Percentiles rank a stretch among this genome's conserved stretches.
Conservation (phyloP, 2,329 filamentous ascomycete species). For the Bipolaris bicolor region DNA sequence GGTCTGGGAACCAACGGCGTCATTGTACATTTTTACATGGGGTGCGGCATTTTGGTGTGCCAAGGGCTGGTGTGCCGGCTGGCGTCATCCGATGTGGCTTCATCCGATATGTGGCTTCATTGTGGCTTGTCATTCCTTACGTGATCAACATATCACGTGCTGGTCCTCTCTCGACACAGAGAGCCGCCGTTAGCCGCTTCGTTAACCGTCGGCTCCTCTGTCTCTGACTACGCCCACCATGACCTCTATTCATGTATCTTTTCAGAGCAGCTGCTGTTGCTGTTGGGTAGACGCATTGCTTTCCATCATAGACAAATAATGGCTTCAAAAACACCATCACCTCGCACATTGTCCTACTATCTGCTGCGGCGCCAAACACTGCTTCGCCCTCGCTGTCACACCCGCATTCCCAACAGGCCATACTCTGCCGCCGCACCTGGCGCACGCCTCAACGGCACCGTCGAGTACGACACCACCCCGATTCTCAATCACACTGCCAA, state of each 20-base stretch:
- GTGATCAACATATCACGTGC: slow-evolving; percentile 4
- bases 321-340: slow-evolving; percentile 38
- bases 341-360: slow-evolving; percentile 40
- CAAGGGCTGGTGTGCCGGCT: background rate
- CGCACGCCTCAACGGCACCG: slow-evolving; percentile 77
- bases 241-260: slow-evolving; percentile 3
- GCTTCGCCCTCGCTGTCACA: slow-evolving; percentile 31
- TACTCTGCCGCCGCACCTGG: slow-evolving; percentile 59
- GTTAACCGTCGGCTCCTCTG: slow-evolving; percentile 19
- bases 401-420: slow-evolving; percentile 29
- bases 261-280: background rate
- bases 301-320: slow-evolving; percentile 31
- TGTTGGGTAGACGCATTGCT: slow-evolving; percentile 2
- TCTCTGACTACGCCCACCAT: slow-evolving; percentile 13
- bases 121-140: slow-evolving; percentile 4
- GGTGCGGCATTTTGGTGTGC: background rate
- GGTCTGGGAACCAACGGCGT: slow-evolving; percentile 7
- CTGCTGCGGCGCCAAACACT: slow-evolving; percentile 39
- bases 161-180: background rate
- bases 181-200: slow-evolving; percentile 30
- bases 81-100: too few species aligned
- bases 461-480: slow-evolving; percentile 83
- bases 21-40: slow-evolving; percentile 15
- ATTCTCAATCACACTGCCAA: slow-evolving; percentile 81
- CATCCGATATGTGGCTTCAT: background rate